Percentiles rank a stretch among this genome's conserved stretches.
Conservation (phyloP, 768 basidiomycete species). For the Auriscalpium microsporum region DNA sequence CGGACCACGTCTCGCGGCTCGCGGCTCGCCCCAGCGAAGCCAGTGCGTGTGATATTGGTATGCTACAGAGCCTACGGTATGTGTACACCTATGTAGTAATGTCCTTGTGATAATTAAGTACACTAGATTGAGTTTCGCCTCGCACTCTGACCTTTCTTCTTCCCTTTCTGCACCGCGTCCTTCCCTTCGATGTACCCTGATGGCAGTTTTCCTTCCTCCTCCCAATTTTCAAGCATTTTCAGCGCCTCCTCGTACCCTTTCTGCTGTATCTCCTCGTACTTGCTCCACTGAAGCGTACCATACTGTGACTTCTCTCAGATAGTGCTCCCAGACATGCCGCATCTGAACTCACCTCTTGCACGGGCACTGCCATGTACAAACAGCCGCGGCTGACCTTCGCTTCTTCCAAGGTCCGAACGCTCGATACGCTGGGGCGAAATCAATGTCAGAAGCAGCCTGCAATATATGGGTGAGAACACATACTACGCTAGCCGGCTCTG, state of each 20-base stretch:
- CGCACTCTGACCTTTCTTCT: slow-evolving; percentile 66
- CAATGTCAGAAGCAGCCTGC: slow-evolving; percentile 6
- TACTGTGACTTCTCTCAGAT: slow-evolving; percentile 40
- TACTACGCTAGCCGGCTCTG: slow-evolving; percentile 94
- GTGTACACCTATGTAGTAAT: not conserved
- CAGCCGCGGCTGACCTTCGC: slow-evolving; percentile 88
- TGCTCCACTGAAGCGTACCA: slow-evolving; percentile 83
- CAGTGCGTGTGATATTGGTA: not conserved
- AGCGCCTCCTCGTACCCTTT: slow-evolving; percentile 72
- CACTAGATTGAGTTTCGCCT: slow-evolving; percentile 62
- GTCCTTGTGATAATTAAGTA: not conserved
- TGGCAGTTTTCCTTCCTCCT: slow-evolving; percentile 79
- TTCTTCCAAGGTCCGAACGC: slow-evolving; percentile 89
- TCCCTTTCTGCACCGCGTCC: slow-evolving; percentile 35
- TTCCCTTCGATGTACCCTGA: slow-evolving; percentile 58
- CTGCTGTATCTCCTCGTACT: slow-evolving; percentile 81
- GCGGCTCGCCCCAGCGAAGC: too few species aligned
- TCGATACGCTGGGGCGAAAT: slow-evolving; percentile 64
- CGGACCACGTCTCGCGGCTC: too few species aligned
- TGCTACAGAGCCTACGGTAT: not conserved
- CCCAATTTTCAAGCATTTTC: slow-evolving; percentile 66
- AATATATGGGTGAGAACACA: slow-evolving; percentile 24
- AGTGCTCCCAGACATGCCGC: not conserved
- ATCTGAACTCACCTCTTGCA: slow-evolving; percentile 60
- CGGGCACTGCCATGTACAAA: slow-evolving; percentile 91